Evolutionary conservation across 257 asterid species (phyloP).

Genomic region (Fraxinus quadrangulata): DNA sequence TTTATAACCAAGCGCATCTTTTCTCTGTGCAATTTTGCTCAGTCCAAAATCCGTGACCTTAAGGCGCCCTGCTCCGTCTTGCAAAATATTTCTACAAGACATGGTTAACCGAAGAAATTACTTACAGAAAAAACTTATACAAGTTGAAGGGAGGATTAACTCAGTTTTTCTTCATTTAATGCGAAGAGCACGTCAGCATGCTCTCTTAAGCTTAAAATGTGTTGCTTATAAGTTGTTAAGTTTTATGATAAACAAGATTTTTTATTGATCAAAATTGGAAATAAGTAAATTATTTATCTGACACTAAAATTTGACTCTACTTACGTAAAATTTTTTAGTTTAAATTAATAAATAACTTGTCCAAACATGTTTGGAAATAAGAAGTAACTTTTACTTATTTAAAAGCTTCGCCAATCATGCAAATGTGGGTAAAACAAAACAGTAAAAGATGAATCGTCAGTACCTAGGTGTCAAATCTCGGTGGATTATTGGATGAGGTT

Average conservation of each 20-base stretch:
- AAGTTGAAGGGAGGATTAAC: not conserved
- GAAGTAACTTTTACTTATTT: not conserved
- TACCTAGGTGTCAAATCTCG: conserved; percentile 74
- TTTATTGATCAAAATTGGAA: not conserved
- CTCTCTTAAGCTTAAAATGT: not conserved
- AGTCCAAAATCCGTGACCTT: conserved; percentile 65
- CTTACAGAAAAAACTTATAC: not conserved
- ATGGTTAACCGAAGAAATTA: conserved; percentile 20
- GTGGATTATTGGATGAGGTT: conserved; percentile 62
- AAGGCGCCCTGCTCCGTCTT: conserved; percentile 58
- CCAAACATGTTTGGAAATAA: not conserved
- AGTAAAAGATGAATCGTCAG: not conserved
- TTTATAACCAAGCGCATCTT: conserved; percentile 46
- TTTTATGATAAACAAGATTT: not conserved
- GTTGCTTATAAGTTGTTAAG: not conserved
- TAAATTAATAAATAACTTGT: not conserved
- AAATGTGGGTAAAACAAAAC: not conserved
- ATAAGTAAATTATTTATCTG: not conserved
- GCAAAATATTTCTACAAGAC: conserved; percentile 58
- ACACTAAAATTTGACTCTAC: not conserved
- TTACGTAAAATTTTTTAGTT: not conserved
- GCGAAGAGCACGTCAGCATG: not conserved
- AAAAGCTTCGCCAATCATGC: not conserved
- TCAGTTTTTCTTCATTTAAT: not conserved
- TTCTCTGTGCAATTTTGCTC: conserved; percentile 58